Evolutionary conservation across 371 early-diverging fungal genomes (phyloP), one percentile per base, ranked within the genome.

Genomic region (Lichtheimia ramosa): DNA sequence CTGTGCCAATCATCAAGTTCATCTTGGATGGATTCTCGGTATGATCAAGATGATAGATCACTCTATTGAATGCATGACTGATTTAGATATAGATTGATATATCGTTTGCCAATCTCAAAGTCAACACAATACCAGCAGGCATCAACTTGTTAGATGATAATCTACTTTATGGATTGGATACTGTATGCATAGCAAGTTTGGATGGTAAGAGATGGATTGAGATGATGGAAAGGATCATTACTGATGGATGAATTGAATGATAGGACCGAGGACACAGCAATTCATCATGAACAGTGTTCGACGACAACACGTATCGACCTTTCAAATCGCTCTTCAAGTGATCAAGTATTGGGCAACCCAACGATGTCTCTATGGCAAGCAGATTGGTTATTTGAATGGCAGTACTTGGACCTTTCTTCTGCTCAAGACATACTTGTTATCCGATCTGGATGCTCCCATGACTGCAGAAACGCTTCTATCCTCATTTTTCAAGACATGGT

Each of bases 1-100:
- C 55, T 18, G 80, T 79, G 0, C 80, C 80, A 1, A 79, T 79
- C 20, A 74, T 76, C 42, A 79, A 76, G 54, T 76, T 69, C 55
- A 58, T 28, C 0, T 51, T 72, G 3, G 69, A 76, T 41, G 56
- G 62, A 14, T 66, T 78, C 18, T 50, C 67, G 2, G 78, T 73
- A 66, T 55, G 63, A 25, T n/a, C 1, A 3, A 39, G 49, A 5
- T 13, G 18, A 8, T 15, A 3, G 14, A n/a, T 27, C 27, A 27
- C 4, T 3, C 0, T 27, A 7, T 3, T 27, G 27, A 4, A 27
- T 4, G 27, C 0, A 27, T 34, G 14, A 8, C 28, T 5, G 3
- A 34, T 43, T 1, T n/a, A 12, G 18, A 7, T 40, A 28, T 34
- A 74, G 72, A 58, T 74, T 39, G 80, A 79, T 46, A 74, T 79